phyloP scores from a whole-genome alignment of 257 asterid genomes.

The Voacanga thouarsii region DNA sequence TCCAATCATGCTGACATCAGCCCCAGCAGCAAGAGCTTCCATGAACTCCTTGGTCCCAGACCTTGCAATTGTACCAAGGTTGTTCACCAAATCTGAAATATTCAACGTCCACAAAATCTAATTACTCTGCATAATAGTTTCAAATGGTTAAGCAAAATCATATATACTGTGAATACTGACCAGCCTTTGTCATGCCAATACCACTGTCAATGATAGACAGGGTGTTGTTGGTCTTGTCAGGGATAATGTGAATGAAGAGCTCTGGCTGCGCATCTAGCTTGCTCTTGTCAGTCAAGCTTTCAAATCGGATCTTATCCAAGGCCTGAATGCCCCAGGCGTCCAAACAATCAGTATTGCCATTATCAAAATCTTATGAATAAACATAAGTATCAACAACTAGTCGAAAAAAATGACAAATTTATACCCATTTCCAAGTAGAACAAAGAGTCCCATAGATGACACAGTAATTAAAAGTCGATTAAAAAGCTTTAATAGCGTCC shows the following conservation, averaged over 20 bases:
- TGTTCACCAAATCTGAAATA: conserved; percentile 49
- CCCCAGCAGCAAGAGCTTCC: conserved; percentile 67
- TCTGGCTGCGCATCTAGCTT: conserved; percentile 60
- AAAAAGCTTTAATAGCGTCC: too few species aligned
- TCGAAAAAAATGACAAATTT: too few species aligned
- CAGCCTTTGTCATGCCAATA: conserved; percentile 65
- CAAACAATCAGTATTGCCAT: not conserved
- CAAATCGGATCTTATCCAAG: conserved; percentile 55
- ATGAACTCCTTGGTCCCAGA: conserved; percentile 66
- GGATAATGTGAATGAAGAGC: conserved; percentile 54
- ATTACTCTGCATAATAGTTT: not conserved
- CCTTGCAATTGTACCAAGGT: conserved; percentile 59
- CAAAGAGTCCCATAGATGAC: not conserved
- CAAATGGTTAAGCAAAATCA: not conserved
- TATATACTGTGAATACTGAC: conserved; percentile 20
- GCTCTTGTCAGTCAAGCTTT: conserved; percentile 58
- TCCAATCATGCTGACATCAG: conserved; percentile 67
- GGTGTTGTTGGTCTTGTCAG: conserved; percentile 50
- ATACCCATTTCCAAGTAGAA: not conserved
- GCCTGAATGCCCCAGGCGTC: conserved; percentile 23
- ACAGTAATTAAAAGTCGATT: too few species aligned
- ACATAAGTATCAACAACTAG: too few species aligned
- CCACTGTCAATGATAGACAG: conserved; percentile 53
- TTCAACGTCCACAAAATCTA: not conserved
- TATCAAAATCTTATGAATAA: too few species aligned